Evolutionary conservation across 495 filamentous ascomycete species (phyloP).

Genomic region (Xylaria acuta): DNA sequence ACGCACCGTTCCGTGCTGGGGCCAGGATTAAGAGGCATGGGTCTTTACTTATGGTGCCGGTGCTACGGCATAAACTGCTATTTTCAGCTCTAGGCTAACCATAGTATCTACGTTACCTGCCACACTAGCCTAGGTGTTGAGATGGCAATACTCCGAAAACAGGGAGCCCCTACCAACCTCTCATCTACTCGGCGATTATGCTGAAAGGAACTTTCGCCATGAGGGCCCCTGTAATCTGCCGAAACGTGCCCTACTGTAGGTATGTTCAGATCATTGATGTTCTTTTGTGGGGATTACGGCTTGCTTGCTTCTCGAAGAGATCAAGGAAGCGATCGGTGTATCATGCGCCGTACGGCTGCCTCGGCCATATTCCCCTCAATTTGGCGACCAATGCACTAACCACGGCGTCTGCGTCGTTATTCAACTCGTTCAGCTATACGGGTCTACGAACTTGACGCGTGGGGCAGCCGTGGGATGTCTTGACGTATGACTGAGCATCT

Average conservation of each 20-base stretch:
- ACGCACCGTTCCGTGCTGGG: background rate
- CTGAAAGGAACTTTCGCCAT: background rate
- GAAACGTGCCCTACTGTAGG: conserved; percentile 9
- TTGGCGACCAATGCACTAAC: background rate
- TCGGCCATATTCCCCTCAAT: background rate
- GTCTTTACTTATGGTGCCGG: conserved; percentile 16
- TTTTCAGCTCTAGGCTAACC: conserved; percentile 16
- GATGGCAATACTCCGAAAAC: conserved; percentile 18
- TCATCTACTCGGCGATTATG: background rate
- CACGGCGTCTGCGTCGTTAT: background rate
- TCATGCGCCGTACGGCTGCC: conserved; percentile 10
- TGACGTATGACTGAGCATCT: background rate
- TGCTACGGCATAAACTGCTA: conserved; percentile 15
- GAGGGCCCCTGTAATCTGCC: conserved; percentile 4
- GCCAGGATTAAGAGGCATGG: background rate
- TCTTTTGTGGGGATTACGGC: conserved; percentile 7
- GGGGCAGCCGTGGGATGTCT: background rate
- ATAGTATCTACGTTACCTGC: background rate
- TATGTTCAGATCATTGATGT: background rate
- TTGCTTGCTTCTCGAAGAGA: conserved; percentile 15
- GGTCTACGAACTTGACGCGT: background rate
- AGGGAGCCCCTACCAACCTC: background rate
- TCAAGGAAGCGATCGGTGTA: conserved; percentile 14
- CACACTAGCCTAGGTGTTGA: background rate
- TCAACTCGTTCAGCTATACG: background rate